Base-by-base conservation (phyloP, 1,284 basidiomycete genomes). In the Dichomitus squalens region DNA sequence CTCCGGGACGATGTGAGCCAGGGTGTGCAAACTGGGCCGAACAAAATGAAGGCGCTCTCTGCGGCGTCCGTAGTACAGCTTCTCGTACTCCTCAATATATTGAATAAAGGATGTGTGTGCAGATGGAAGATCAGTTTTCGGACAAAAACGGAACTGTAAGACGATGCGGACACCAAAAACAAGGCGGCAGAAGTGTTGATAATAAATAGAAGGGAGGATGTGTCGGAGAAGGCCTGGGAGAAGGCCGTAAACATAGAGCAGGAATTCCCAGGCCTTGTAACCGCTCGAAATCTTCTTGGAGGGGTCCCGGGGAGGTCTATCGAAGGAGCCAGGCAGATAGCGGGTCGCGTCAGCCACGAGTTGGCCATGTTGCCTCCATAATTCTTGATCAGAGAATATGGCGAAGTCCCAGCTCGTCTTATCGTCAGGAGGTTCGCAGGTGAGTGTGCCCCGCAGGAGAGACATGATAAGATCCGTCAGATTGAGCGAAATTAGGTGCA, bases 321-420 rank as follows among this genome's bases (percentile, higher is more conserved):
- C 70, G 55, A 70, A 72, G 0, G 66, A 70, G 0, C 65, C 64
- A 7, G 72, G 72, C 1, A 72, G 61, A 43, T 64, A 67, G 1
- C 23, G 54, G 0, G 49, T 51, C 1, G 59, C 49, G 20, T 8
- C 41, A 1, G 56, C 68, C 27, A 73, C 65, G 2, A 31, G 31
- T 18, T 40, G 16, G 0, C 70, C 77, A 64, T 79, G 77, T 4
- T 34, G 36, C 12, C 59, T 66, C 78, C 78, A 79, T 0, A 53
- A 40, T 0, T 68, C 31, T 5, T 23, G 57, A 4, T 68, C 70
- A 0, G 20, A 55, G 1, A 79, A 60, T 2, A 70, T 60, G 0
- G 60, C 70, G 73, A 74, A 80, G 11, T 65, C 59, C 77, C 77
- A 79, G 1, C 39, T 52, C 0, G 2, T 12, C 14, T 50, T 66